Conservation (phyloP, 225 moss, liverwort and hornwort genomes). For the Pseudisothecium myosuroides region DNA sequence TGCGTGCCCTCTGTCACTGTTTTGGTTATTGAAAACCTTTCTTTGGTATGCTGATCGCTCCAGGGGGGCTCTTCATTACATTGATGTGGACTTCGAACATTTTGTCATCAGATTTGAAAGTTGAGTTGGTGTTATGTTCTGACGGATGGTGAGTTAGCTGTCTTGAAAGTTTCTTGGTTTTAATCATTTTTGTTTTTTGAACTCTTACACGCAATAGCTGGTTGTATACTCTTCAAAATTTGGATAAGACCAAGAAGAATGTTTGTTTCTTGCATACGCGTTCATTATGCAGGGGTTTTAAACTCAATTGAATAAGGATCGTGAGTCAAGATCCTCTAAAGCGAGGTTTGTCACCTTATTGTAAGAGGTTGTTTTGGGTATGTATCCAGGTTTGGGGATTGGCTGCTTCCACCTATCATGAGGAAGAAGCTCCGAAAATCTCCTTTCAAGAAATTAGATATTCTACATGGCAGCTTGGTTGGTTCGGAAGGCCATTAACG, state of each 20-base stretch:
- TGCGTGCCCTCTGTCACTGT: background rate
- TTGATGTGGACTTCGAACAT: background rate
- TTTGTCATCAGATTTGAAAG: background rate
- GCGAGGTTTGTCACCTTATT: background rate
- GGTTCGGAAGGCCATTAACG: slow-evolving; percentile 40
- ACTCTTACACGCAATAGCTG: background rate
- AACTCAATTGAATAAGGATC: background rate
- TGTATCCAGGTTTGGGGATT: slow-evolving; percentile 46
- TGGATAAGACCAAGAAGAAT: background rate
- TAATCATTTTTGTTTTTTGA: background rate
- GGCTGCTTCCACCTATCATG: slow-evolving; percentile 50
- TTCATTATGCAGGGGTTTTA: background rate
- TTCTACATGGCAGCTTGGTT: slow-evolving; percentile 54
- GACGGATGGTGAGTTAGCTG: background rate
- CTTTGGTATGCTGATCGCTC: background rate
- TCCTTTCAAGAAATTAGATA: slow-evolving; percentile 48
- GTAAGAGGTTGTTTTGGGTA: background rate
- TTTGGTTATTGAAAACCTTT: background rate
- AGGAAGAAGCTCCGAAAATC: slow-evolving; percentile 42
- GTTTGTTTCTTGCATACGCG: background rate
- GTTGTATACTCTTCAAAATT: background rate
- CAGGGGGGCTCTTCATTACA: background rate
- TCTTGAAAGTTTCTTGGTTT: background rate
- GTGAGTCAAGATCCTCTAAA: background rate
- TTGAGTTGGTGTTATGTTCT: background rate